Evolutionary conservation across 352 stramenopile genomes (phyloP).

Genomic region (Phytopythium helicoides): DNA sequence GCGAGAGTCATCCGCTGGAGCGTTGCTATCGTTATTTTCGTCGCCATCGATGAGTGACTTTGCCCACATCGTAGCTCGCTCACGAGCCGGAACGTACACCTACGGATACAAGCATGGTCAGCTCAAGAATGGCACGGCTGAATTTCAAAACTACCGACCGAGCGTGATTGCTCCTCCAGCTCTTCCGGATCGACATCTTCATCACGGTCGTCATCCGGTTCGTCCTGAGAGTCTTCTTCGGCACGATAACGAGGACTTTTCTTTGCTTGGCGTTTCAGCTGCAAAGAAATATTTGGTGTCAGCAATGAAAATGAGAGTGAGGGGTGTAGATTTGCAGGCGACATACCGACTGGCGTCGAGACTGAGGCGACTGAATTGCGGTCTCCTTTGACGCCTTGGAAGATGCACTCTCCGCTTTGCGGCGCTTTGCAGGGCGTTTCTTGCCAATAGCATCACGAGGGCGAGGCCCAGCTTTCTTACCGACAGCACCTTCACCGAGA

Average conservation of each 20-base stretch:
- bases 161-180: neutral
- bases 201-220: slow-evolving; percentile 8
- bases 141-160: slow-evolving; percentile 1
- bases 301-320: too few species aligned
- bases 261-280: slow-evolving; percentile 50
- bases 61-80: slow-evolving; percentile 71
- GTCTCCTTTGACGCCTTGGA: slow-evolving; percentile 6
- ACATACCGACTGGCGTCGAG: slow-evolving; percentile 17
- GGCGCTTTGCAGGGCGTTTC: neutral
- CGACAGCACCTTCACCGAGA: slow-evolving; percentile 1
- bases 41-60: slow-evolving; percentile 53
- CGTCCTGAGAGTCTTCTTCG: slow-evolving; percentile 45
- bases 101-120: too few species aligned
- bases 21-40: slow-evolving; percentile 10
- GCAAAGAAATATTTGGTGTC: neutral
- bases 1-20: slow-evolving; percentile 11
- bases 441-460: neutral
- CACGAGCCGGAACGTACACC: slow-evolving; percentile 69
- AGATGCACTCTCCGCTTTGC: slow-evolving; percentile 9
- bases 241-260: slow-evolving; percentile 38
- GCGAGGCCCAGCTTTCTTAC: neutral
- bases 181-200: slow-evolving; percentile 4
- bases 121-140: neutral
- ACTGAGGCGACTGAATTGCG: neutral
- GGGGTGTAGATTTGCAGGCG: too few species aligned